These are phyloP conservation scores for Ampelocalamus luodianensis DNA, from an alignment of 176 grass and related monocot species.

Conservation along the genomic window DNA sequence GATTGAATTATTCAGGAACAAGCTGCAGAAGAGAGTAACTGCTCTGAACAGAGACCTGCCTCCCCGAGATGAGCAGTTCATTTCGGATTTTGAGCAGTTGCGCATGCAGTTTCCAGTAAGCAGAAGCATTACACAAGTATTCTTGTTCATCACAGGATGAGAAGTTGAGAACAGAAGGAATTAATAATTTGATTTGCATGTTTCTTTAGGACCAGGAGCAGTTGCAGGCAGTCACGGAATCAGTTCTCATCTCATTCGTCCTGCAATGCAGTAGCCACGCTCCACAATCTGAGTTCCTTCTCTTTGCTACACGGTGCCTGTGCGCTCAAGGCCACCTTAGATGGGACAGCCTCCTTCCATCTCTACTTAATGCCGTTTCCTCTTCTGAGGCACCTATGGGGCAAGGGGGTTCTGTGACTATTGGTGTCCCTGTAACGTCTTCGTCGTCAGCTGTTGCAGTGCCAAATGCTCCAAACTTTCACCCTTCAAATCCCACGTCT, in stretches of 20 bases:
- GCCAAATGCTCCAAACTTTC: slow-evolving; percentile 62
- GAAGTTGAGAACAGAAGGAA: background rate
- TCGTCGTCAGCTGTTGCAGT: slow-evolving; percentile 54
- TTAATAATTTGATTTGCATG: slow-evolving; percentile 40
- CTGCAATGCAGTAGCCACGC: slow-evolving; percentile 83
- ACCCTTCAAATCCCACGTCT: slow-evolving; percentile 77
- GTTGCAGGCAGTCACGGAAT: slow-evolving; percentile 82
- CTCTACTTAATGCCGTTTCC: slow-evolving; percentile 77
- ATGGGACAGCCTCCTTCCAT: slow-evolving; percentile 88
- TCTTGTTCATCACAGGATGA: slow-evolving; percentile 26
- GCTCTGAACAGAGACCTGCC: slow-evolving; percentile 75
- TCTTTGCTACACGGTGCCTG: slow-evolving; percentile 85
- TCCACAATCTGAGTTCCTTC: slow-evolving; percentile 88
- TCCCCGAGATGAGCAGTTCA: slow-evolving; percentile 88
- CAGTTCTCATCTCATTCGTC: slow-evolving; percentile 81
- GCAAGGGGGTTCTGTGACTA: slow-evolving; percentile 45
- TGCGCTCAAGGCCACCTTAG: slow-evolving; percentile 78
- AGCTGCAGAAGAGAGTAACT: slow-evolving; percentile 88
- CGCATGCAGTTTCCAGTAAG: slow-evolving; percentile 66
- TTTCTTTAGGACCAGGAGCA: slow-evolving; percentile 83
- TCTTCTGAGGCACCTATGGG: slow-evolving; percentile 58
- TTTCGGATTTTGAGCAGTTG: slow-evolving; percentile 84
- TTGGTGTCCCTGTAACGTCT: slow-evolving; percentile 47
- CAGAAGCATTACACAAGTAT: slow-evolving; percentile 25
- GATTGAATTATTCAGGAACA: slow-evolving; percentile 73